Evolutionary conservation across 495 filamentous ascomycete genomes (phyloP).

Genomic region (Xylaria castorea): DNA sequence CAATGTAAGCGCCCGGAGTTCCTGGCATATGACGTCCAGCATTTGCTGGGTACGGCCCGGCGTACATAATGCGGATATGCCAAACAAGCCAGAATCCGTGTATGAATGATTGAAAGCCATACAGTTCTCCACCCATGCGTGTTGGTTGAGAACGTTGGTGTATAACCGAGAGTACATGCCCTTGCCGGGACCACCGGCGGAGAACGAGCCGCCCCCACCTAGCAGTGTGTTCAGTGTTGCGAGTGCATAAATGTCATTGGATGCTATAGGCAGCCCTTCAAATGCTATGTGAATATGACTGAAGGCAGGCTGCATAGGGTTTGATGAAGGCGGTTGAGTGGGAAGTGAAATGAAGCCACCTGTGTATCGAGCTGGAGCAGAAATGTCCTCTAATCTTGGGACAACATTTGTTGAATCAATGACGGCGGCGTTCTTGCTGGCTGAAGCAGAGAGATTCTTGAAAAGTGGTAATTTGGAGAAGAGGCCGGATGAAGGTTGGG

Average conservation of each 20-base stretch:
- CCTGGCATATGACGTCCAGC: slow-evolving; percentile 91
- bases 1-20: slow-evolving; percentile 78
- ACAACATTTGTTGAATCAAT: slow-evolving; percentile 44
- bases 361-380: slow-evolving; percentile 81
- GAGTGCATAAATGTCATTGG: slow-evolving; percentile 92
- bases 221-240: slow-evolving; percentile 97
- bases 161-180: slow-evolving; percentile 98
- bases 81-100: slow-evolving; percentile 93
- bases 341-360: slow-evolving; percentile 90
- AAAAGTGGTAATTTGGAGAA: slow-evolving; percentile 90
- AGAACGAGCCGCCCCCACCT: slow-evolving; percentile 95
- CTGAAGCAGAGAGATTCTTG: slow-evolving; percentile 83
- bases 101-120: slow-evolving; percentile 97
- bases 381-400: slow-evolving; percentile 62
- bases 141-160: slow-evolving; percentile 96
- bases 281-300: slow-evolving; percentile 95
- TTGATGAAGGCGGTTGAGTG: slow-evolving; percentile 74
- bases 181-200: slow-evolving; percentile 96
- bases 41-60: slow-evolving; percentile 78
- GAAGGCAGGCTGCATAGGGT: slow-evolving; percentile 79
- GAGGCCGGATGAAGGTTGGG: slow-evolving; percentile 63
- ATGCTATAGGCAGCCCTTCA: slow-evolving; percentile 89
- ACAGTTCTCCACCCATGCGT: slow-evolving; percentile 95
- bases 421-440: slow-evolving; percentile 66
- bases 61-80: slow-evolving; percentile 84